Base-by-base conservation (phyloP, 2,329 filamentous ascomycete genomes). In the Fusarium sp. region DNA sequence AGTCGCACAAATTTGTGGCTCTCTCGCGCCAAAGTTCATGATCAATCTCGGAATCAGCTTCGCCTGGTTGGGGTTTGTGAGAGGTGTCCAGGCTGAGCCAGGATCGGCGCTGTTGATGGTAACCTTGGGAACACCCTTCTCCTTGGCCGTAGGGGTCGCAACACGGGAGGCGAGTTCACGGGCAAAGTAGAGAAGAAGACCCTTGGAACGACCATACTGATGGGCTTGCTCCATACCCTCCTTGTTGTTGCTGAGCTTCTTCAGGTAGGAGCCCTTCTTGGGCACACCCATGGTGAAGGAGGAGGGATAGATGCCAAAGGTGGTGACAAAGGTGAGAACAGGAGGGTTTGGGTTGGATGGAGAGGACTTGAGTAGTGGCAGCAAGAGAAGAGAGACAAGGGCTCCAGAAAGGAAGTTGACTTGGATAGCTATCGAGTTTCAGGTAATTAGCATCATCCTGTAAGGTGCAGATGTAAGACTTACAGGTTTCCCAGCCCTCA, bases 91-190 rank as follows among this genome's bases (percentile, higher is more conserved):
- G 6, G 82, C 82, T 0, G 82, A 83, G 0, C 82, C 82, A 1
- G 82, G 82, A 45, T 84, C 82, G 4, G 82, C 82, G 69, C 82
- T 84, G 71, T 82, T 84, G 71, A 84, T 79, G 6, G 82, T 84
- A 9, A 83, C 79, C 13, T 76, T 81, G 56, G 39, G 74, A 7
- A 74, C 56, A n/a, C 67, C 72, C 29, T 76, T 78, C 10, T 64
- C 63, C 5, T 41, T 48, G 13, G 74, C 73, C 9, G 68, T 57
- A 5, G 70, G 60, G 20, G 76, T 71, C 2, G 80, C 72, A 22
- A 76, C 77, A 2, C 81, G 76, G 6, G 76, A 65, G 7, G 82
- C 81, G 5, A 84, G 79, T 74, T 84, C 82, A 20, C 81, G 81
- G 8, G 81, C 73, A 69, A 82, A 83, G 74, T 83, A 84, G 31